phyloP scores from a whole-genome alignment of 352 stramenopile genomes.

The Phytophthora pluvialis region DNA sequence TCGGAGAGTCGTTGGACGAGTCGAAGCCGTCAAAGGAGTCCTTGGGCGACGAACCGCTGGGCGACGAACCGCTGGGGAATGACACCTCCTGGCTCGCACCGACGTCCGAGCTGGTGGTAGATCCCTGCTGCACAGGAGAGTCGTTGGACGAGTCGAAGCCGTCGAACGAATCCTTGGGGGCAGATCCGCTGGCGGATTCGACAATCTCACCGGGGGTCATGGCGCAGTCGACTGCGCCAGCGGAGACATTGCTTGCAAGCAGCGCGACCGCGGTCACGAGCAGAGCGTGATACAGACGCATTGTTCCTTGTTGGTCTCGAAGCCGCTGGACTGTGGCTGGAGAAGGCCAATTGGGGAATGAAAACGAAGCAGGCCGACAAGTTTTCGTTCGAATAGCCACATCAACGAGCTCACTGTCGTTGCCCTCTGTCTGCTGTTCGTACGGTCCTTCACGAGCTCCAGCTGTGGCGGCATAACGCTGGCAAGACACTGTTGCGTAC shows the following conservation, averaged over 20 bases:
- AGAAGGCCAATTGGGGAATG: slow-evolving; percentile 35
- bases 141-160: slow-evolving; percentile 28
- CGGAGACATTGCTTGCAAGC: slow-evolving; percentile 25
- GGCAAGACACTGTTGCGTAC: slow-evolving; percentile 14
- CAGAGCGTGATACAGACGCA: slow-evolving; percentile 32
- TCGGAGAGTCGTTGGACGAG: slow-evolving; percentile 23
- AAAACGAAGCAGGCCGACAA: not conserved
- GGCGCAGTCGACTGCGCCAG: slow-evolving; percentile 11
- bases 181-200: slow-evolving; percentile 13
- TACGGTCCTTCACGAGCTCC: slow-evolving; percentile 18
- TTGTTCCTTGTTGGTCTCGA: slow-evolving; percentile 23
- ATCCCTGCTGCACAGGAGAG: slow-evolving; percentile 17
- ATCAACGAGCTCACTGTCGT: slow-evolving; percentile 6
- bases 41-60: slow-evolving; percentile 9
- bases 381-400: slow-evolving; percentile 20
- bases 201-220: slow-evolving; percentile 17
- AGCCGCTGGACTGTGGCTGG: slow-evolving; percentile 18
- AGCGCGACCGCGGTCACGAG: slow-evolving; percentile 22
- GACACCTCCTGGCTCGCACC: slow-evolving; percentile 12
- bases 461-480: slow-evolving; percentile 28
- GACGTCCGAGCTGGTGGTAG: slow-evolving; percentile 10
- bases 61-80: slow-evolving; percentile 8
- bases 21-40: slow-evolving; percentile 27
- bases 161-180: slow-evolving; percentile 21
- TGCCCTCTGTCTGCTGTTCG: slow-evolving; percentile 18